phyloP scores from a whole-genome alignment of 441 rosid genomes.

The Gossypium gossypioides region DNA sequence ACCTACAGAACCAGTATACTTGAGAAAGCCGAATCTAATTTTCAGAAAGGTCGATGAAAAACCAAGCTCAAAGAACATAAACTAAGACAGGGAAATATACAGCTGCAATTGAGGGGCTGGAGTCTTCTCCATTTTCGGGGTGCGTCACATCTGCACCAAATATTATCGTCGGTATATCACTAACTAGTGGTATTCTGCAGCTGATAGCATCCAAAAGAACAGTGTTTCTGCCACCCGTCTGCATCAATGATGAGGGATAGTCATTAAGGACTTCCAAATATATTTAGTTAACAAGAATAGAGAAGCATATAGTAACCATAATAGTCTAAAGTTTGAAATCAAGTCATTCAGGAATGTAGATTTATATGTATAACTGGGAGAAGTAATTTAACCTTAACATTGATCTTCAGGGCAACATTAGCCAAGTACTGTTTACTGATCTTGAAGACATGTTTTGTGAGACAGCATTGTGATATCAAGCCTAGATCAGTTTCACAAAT shows the following conservation, averaged over 20 bases:
- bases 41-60: neutral
- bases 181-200: slow-evolving; percentile 83
- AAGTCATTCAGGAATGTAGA: neutral
- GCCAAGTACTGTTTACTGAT: slow-evolving; percentile 84
- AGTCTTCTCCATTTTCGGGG: slow-evolving; percentile 92
- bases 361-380: neutral
- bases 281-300: neutral
- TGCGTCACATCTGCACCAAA: slow-evolving; percentile 98
- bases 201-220: slow-evolving; percentile 90
- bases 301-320: neutral
- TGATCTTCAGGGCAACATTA: slow-evolving; percentile 77
- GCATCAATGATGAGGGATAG: slow-evolving; percentile 11
- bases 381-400: slow-evolving; percentile 57
- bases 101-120: slow-evolving; percentile 94
- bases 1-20: slow-evolving; percentile 40
- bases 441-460: slow-evolving; percentile 78
- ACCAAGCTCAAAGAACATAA: neutral
- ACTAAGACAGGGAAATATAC: slow-evolving; percentile 29
- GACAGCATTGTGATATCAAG: slow-evolving; percentile 80
- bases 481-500: slow-evolving; percentile 92
- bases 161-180: slow-evolving; percentile 90
- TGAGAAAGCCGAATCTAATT: slow-evolving; percentile 13
- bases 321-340: neutral
- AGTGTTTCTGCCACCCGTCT: slow-evolving; percentile 98
- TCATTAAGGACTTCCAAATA: neutral